Percentiles rank a stretch among this genome's conserved stretches.
These are phyloP conservation scores for Macrolepiota dolichaula DNA, from an alignment of 768 basidiomycete genomes.

Conservation along the genomic window DNA sequence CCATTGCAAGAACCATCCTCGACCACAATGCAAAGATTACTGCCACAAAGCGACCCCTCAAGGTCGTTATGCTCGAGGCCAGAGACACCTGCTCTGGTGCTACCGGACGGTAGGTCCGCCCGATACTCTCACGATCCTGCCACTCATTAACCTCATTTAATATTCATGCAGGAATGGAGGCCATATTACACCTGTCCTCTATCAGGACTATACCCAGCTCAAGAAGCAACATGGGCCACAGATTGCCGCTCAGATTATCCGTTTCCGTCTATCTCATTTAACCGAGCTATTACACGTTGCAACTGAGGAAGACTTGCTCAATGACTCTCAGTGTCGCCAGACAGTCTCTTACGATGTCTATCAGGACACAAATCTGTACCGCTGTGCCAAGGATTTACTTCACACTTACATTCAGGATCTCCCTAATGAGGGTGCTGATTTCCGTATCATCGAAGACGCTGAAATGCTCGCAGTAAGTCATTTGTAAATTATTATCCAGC, in stretches of 20 bases:
- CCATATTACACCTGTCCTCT: slow-evolving; percentile 58
- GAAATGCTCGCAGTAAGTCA: slow-evolving; percentile 27
- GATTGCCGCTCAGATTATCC: slow-evolving; percentile 49
- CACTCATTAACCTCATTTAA: not conserved
- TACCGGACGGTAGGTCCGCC: slow-evolving; percentile 66
- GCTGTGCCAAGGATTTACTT: slow-evolving; percentile 40
- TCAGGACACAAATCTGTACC: slow-evolving; percentile 37
- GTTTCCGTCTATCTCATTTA: slow-evolving; percentile 61
- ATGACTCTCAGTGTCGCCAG: slow-evolving; percentile 51
- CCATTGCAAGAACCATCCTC: slow-evolving; percentile 54
- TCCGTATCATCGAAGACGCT: slow-evolving; percentile 27
- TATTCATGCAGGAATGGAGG: slow-evolving; percentile 57
- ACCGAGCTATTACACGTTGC: slow-evolving; percentile 44
- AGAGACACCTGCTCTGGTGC: slow-evolving; percentile 74
- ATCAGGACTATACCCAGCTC: slow-evolving; percentile 52
- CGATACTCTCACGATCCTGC: not conserved
- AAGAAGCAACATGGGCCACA: slow-evolving; percentile 42
- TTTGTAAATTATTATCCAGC: not conserved
- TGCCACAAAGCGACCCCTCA: slow-evolving; percentile 23
- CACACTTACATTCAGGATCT: slow-evolving; percentile 44
- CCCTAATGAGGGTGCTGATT: slow-evolving; percentile 40
- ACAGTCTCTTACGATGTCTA: slow-evolving; percentile 61
- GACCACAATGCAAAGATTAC: slow-evolving; percentile 23
- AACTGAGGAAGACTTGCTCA: slow-evolving; percentile 47
- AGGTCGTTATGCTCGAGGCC: slow-evolving; percentile 78